Percentiles rank a stretch among this genome's conserved stretches.
Evolutionary conservation across 2,329 filamentous ascomycete genomes (phyloP).

Genomic region (Mariannaea elegans): DNA sequence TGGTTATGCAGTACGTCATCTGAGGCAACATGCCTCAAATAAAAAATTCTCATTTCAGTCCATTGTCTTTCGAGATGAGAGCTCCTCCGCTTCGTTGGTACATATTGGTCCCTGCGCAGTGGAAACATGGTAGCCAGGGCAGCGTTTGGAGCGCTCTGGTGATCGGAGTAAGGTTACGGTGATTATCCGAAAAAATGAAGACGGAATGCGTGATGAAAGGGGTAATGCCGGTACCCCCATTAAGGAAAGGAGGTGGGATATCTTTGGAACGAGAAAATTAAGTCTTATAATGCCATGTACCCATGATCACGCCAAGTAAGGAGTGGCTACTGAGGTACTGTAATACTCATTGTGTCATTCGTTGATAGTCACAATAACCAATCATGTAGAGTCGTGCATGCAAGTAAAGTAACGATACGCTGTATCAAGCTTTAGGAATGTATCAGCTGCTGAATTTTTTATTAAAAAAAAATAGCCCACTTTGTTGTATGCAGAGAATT

Average conservation of each 20-base stretch:
- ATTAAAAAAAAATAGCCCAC: too few relatives aligned
- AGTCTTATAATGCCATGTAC: conserved; percentile 13
- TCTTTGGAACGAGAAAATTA: not conserved
- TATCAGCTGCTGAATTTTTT: too few relatives aligned
- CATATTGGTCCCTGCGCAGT: not conserved
- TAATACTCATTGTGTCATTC: conserved; percentile 10
- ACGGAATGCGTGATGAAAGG: not conserved
- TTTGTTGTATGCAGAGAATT: too few relatives aligned
- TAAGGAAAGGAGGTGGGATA: not conserved
- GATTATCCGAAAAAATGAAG: not conserved
- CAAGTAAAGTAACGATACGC: too few relatives aligned
- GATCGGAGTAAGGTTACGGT: not conserved
- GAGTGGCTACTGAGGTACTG: not conserved
- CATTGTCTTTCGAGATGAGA: not conserved
- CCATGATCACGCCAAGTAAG: not conserved
- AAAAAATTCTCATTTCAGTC: not conserved
- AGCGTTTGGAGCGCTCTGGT: not conserved
- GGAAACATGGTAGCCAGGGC: not conserved
- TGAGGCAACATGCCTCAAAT: conserved; percentile 26
- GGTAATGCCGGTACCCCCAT: not conserved
- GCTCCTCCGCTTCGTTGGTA: conserved; percentile 16
- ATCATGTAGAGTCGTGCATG: too few relatives aligned
- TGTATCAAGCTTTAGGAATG: too few relatives aligned
- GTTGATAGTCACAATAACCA: not conserved
- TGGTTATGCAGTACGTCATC: conserved; percentile 50